Evolutionary conservation across 2,329 filamentous ascomycete species (phyloP).

Genomic region (Colletotrichum sp.): DNA sequence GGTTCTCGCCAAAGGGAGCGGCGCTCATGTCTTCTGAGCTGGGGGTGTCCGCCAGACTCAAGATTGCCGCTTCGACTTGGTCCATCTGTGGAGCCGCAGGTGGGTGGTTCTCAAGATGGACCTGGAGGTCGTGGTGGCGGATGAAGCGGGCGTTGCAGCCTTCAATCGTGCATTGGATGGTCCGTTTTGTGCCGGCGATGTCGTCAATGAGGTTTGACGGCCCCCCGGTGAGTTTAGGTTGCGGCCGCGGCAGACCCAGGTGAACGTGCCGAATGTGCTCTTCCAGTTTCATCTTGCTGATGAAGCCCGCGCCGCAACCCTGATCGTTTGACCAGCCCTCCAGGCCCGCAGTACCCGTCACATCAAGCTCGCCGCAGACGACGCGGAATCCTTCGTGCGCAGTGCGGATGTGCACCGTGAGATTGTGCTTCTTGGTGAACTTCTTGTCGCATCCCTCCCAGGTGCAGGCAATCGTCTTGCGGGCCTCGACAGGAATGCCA

Average conservation of each 20-base stretch:
- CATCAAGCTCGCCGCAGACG: conserved; percentile 75
- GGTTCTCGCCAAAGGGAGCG: neutral
- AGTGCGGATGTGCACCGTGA: conserved; percentile 78
- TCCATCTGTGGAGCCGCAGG: conserved; percentile 12
- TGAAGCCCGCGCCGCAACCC: conserved; percentile 78
- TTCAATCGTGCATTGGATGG: conserved; percentile 43
- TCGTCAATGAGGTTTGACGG: conserved; percentile 43
- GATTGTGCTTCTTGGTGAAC: conserved; percentile 85
- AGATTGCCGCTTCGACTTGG: conserved; percentile 17
- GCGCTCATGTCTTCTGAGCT: neutral
- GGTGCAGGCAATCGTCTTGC: conserved; percentile 71
- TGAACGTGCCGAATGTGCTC: conserved; percentile 87
- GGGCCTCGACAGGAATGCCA: conserved; percentile 62
- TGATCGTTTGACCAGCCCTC: conserved; percentile 66
- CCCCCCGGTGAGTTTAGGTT: conserved; percentile 21
- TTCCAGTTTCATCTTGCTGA: conserved; percentile 78
- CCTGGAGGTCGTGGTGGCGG: conserved; percentile 54
- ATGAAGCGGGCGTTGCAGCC: conserved; percentile 53
- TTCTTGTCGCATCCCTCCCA: conserved; percentile 72
- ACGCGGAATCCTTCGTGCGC: conserved; percentile 80
- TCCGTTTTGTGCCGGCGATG: conserved; percentile 48
- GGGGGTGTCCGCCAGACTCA: conserved; percentile 21
- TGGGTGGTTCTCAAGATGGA: conserved; percentile 44
- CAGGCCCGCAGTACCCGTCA: conserved; percentile 62
- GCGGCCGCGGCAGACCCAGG: conserved; percentile 61